Conservation (phyloP, 176 grass and related monocot genomes). For the Thinopyrum elongatum region DNA sequence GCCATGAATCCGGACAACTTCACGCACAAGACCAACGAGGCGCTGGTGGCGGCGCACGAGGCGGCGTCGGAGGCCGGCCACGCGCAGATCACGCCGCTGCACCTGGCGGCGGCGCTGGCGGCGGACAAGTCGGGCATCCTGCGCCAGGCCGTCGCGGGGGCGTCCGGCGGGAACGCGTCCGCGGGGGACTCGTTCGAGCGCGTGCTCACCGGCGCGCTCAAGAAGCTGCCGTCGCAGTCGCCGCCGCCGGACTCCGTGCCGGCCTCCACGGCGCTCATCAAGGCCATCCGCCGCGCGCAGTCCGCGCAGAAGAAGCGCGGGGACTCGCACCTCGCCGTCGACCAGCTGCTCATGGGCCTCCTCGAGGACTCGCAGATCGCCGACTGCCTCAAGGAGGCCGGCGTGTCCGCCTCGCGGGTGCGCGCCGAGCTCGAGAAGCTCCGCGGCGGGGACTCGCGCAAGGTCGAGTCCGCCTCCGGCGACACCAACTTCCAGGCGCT, state of each 20-base stretch:
- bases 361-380: constrained; percentile 70
- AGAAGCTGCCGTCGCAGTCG: constrained; percentile 62
- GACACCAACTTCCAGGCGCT: constrained; percentile 81
- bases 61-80: constrained; percentile 55
- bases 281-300: constrained; percentile 66
- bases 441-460: constrained; percentile 47
- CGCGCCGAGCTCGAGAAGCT: constrained; percentile 63
- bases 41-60: constrained; percentile 80
- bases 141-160: constrained; percentile 53
- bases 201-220: constrained; percentile 49
- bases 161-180: constrained; percentile 29
- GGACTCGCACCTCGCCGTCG: constrained; percentile 73
- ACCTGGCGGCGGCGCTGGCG: constrained; percentile 55
- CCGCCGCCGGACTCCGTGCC: constrained; percentile 59
- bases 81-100: constrained; percentile 70
- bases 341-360: constrained; percentile 64
- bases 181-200: constrained; percentile 60
- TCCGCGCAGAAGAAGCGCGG: constrained; percentile 66
- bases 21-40: constrained; percentile 97
- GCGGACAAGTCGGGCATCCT: constrained; percentile 52
- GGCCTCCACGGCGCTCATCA: constrained; percentile 53
- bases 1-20: constrained; percentile 95
- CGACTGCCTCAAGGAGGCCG: constrained; percentile 71
- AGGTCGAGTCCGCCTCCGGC: constrained; percentile 59
- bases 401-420: constrained; percentile 37